Percentiles rank a stretch among this genome's conserved stretches.
Conservation (phyloP, 1,284 basidiomycete genomes). For the Boletus albobrunnescens region DNA sequence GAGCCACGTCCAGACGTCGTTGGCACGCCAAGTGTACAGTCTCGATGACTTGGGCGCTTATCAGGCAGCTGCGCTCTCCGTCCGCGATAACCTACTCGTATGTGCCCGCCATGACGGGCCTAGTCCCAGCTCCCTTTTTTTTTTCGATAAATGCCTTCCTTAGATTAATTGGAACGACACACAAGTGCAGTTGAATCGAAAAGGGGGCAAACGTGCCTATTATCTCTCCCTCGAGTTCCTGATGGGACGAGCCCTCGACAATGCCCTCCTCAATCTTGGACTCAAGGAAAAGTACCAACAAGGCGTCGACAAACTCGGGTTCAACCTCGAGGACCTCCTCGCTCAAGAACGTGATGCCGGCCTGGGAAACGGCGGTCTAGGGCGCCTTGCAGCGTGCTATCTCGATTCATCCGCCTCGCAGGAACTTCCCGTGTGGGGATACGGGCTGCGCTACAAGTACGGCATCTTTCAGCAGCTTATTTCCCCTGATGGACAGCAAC, state of each 20-base stretch:
- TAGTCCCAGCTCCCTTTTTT: not conserved
- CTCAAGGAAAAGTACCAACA: conserved; percentile 72
- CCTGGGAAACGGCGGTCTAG: conserved; percentile 85
- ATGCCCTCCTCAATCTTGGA: conserved; percentile 83
- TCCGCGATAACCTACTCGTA: conserved; percentile 81
- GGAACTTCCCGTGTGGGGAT: conserved; percentile 84
- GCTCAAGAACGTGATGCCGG: conserved; percentile 87
- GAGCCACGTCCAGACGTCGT: conserved; percentile 80
- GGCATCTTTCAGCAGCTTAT: conserved; percentile 95
- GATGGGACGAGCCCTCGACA: conserved; percentile 87
- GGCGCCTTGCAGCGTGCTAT: conserved; percentile 91
- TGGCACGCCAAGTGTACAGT: conserved; percentile 86
- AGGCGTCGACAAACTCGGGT: conserved; percentile 73
- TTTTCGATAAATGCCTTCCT: not conserved
- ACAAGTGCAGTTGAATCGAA: conserved; percentile 64
- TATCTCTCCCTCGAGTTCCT: conserved; percentile 88
- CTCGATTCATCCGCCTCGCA: conserved; percentile 81
- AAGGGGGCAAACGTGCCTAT: conserved; percentile 80
- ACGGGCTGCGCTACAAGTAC: conserved; percentile 84
- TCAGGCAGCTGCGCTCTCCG: conserved; percentile 76
- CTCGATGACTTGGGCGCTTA: conserved; percentile 79
- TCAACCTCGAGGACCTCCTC: conserved; percentile 81
- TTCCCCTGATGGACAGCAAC: conserved; percentile 76
- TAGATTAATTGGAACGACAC: conserved; percentile 81
- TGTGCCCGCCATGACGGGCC: conserved; percentile 16